Conservation (phyloP, 2,329 filamentous ascomycete species). For the Paecilomyces variotii region DNA sequence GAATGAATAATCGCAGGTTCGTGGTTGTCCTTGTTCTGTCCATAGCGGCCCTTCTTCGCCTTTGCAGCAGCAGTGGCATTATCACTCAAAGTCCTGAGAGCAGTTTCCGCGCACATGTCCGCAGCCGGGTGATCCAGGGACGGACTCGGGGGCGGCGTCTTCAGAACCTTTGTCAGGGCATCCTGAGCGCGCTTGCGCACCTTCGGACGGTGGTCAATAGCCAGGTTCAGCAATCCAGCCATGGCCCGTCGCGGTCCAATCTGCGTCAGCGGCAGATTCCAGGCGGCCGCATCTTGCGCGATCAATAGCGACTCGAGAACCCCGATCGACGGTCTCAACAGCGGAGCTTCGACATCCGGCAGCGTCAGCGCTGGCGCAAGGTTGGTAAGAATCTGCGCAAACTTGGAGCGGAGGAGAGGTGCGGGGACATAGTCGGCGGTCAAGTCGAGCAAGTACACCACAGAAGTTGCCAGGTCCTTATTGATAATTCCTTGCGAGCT, state of each 20-base stretch:
- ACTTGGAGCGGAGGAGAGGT: slow-evolving; percentile 85
- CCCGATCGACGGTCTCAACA: slow-evolving; percentile 81
- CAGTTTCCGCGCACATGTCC: slow-evolving; percentile 91
- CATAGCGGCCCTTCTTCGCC: slow-evolving; percentile 52
- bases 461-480: slow-evolving; percentile 73
- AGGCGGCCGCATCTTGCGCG: slow-evolving; percentile 78
- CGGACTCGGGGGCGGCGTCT: slow-evolving; percentile 80
- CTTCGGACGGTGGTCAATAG: slow-evolving; percentile 83
- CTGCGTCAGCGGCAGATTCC: slow-evolving; percentile 76
- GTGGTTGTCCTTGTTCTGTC: slow-evolving; percentile 46
- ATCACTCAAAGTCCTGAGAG: slow-evolving; percentile 70
- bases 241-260: slow-evolving; percentile 81
- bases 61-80: slow-evolving; percentile 58
- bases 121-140: slow-evolving; percentile 89
- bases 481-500: slow-evolving; percentile 58
- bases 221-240: slow-evolving; percentile 74
- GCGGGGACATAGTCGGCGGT: slow-evolving; percentile 78
- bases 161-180: slow-evolving; percentile 72
- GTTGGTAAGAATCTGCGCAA: slow-evolving; percentile 81
- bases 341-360: slow-evolving; percentile 74
- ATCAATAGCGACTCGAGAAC: slow-evolving; percentile 86
- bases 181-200: slow-evolving; percentile 90
- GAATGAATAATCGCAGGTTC: slow-evolving; percentile 86
- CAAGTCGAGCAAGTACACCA: slow-evolving; percentile 92
- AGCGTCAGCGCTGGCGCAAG: slow-evolving; percentile 77